Percentiles rank a stretch among this genome's conserved stretches.
Conservation (phyloP, 148 eudicot genomes). For the Simmondsia chinensis region DNA sequence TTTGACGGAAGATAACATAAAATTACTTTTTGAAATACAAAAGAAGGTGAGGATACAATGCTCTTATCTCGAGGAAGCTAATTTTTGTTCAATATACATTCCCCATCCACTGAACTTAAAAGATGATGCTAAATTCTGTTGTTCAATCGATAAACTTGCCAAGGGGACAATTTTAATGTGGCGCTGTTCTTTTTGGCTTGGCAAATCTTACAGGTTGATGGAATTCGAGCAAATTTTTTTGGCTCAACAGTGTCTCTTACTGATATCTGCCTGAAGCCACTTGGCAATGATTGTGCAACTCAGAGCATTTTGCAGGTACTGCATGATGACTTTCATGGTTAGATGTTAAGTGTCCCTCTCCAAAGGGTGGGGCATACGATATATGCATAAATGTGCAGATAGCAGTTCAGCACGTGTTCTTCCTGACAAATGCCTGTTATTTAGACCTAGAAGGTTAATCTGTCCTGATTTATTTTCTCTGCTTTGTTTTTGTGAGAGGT, state of each 20-base stretch:
- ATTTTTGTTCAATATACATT: too few species aligned
- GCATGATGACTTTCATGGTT: neutral
- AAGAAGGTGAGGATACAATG: slow-evolving; percentile 49
- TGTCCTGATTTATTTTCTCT: too few species aligned
- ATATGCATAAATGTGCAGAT: too few species aligned
- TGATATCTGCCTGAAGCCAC: slow-evolving; percentile 97
- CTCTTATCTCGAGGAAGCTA: slow-evolving; percentile 1
- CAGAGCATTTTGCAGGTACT: slow-evolving; percentile 94
- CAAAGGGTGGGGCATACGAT: too few species aligned
- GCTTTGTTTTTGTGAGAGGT: too few species aligned
- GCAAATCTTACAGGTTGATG: slow-evolving; percentile 63
- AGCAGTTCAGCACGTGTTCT: too few species aligned
- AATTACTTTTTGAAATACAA: slow-evolving; percentile 81
- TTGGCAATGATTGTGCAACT: slow-evolving; percentile 96
- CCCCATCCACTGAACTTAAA: neutral
- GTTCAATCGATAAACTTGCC: neutral
- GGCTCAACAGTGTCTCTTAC: slow-evolving; percentile 62
- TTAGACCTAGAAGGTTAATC: too few species aligned
- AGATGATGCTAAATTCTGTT: neutral
- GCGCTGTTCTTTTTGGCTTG: neutral
- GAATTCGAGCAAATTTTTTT: slow-evolving; percentile 66
- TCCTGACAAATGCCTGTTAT: too few species aligned
- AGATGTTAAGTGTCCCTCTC: too few species aligned
- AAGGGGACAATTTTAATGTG: too few species aligned
- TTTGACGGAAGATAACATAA: slow-evolving; percentile 71